Percentiles rank a stretch among this genome's conserved stretches.
These are phyloP conservation scores for Cordyceps tenuipes DNA, from an alignment of 2,329 filamentous ascomycete genomes.

Conservation along the genomic window DNA sequence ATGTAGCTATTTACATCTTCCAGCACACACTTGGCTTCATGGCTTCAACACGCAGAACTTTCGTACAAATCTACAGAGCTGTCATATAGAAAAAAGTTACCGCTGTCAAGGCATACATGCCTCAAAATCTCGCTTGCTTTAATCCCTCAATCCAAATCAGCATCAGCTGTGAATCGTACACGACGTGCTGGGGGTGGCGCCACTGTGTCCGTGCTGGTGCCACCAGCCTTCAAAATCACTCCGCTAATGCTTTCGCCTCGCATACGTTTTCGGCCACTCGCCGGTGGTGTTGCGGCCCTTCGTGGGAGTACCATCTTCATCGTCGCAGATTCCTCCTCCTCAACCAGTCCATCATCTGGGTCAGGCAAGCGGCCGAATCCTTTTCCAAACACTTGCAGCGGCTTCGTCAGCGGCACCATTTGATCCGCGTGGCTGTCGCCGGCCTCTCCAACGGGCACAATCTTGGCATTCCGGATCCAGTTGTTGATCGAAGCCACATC, in stretches of 20 bases:
- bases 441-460: conserved; percentile 27
- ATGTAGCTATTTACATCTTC: no score
- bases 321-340: conserved; percentile 18
- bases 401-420: conserved; percentile 37
- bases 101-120: neutral
- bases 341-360: conserved; percentile 39
- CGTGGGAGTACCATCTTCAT: neutral
- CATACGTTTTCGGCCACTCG: neutral
- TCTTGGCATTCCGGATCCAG: conserved; percentile 48
- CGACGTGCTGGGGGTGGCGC: neutral
- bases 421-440: conserved; percentile 32
- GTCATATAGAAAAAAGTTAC: neutral
- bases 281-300: neutral
- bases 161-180: conserved; percentile 6
- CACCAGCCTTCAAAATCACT: neutral
- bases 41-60: neutral
- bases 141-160: neutral
- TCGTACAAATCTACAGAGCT: neutral
- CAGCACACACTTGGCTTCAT: no score
- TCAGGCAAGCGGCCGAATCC: conserved; percentile 35
- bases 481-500: conserved; percentile 50
- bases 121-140: no score
- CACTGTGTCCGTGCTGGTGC: neutral
- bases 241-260: neutral
- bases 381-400: conserved; percentile 43